phyloP scores from a whole-genome alignment of 768 basidiomycete species.

The Coprinellus micaceus region DNA sequence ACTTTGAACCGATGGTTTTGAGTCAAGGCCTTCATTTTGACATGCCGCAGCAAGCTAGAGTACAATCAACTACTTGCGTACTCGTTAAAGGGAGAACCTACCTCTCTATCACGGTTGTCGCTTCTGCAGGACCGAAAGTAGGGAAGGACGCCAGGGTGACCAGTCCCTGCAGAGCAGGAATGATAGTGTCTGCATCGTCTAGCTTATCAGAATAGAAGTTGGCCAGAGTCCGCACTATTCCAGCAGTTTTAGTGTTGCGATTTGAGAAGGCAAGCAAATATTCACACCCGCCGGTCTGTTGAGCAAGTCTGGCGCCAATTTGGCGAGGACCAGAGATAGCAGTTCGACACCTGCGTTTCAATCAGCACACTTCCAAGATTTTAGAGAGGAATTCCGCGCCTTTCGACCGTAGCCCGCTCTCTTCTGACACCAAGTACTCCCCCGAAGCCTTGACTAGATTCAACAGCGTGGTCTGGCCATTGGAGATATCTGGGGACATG shows the following conservation, averaged over 20 bases:
- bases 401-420: conserved; percentile 72
- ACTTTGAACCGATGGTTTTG: conserved; percentile 81
- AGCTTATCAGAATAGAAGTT: conserved; percentile 84
- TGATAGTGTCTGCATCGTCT: conserved; percentile 79
- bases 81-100: conserved; percentile 14
- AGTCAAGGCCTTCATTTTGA: conserved; percentile 77
- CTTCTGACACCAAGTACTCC: conserved; percentile 84
- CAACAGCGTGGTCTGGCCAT: conserved; percentile 57
- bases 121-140: conserved; percentile 62
- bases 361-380: not conserved
- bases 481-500: conserved; percentile 41
- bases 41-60: conserved; percentile 66
- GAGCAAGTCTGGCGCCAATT: conserved; percentile 57
- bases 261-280: not conserved
- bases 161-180: conserved; percentile 78
- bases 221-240: conserved; percentile 73
- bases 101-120: conserved; percentile 62
- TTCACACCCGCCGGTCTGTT: conserved; percentile 78
- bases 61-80: conserved; percentile 3
- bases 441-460: conserved; percentile 84
- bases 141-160: conserved; percentile 60
- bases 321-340: conserved; percentile 65
- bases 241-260: conserved; percentile 3
- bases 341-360: conserved; percentile 72
- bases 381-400: too few relatives aligned